Evolutionary conservation across 75 land plant species (phyloP).

Genomic region (Ceratopteris richardii): DNA sequence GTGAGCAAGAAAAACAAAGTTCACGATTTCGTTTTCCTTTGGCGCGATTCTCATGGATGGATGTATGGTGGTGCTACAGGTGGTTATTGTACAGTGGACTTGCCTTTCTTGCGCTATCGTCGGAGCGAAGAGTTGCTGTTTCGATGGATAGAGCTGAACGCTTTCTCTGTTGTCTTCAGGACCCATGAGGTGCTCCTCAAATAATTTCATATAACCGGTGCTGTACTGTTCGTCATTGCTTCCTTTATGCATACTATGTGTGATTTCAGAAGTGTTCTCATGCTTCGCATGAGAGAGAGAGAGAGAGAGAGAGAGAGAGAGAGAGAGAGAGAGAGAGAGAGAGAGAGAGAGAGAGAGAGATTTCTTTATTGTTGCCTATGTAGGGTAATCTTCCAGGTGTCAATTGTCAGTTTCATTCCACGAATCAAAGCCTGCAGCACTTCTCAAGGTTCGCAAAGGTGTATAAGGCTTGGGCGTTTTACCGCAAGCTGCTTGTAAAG

Average conservation of each 20-base stretch:
- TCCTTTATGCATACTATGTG: no score
- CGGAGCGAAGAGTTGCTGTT: constrained; percentile 76
- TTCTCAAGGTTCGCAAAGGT: constrained; percentile 82
- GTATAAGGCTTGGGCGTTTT: constrained; percentile 87
- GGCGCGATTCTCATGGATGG: no score
- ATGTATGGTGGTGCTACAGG: constrained; percentile 12
- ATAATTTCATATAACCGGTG: no score
- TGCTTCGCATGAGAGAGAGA: no score
- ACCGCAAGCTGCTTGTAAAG: constrained; percentile 76
- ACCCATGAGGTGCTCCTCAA: constrained; percentile 66
- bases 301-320: no score
- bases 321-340: no score
- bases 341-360: no score
- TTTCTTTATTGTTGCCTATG: no score
- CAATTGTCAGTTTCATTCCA: constrained; percentile 76
- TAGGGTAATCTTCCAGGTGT: constrained; percentile 82
- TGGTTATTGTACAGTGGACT: constrained; percentile 72
- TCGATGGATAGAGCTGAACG: constrained; percentile 93
- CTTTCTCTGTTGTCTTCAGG: constrained; percentile 69
- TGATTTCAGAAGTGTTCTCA: no score
- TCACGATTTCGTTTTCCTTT: no score
- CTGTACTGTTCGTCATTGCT: no score
- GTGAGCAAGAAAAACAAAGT: neutral
- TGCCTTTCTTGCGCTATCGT: constrained; percentile 52
- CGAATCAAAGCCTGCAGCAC: constrained; percentile 47